Evolutionary conservation across 106 monocot genomes (phyloP).

Genomic region (Phalaenopsis aphrodite): DNA sequence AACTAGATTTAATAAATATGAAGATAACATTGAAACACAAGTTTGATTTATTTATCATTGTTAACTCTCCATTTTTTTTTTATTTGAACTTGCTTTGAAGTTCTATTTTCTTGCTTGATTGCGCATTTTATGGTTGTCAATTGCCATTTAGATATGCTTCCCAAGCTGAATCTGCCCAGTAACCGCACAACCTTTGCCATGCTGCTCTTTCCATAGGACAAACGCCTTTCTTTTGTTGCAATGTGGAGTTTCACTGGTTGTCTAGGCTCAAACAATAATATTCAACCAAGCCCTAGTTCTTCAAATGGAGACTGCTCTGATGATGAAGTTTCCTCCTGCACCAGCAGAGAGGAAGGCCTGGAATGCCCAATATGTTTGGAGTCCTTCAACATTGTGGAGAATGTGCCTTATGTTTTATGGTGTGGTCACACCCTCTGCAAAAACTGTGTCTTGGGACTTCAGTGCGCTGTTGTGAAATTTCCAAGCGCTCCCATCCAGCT

Average conservation of each 20-base stretch:
- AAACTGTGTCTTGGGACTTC: conserved; percentile 24
- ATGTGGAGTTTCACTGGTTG: conserved; percentile 34
- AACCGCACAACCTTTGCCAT: background rate
- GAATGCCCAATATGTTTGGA: conserved; percentile 33
- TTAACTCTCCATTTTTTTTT: background rate
- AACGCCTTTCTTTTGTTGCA: background rate
- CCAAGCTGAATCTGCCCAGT: background rate
- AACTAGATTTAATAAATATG: no score
- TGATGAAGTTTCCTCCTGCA: conserved; percentile 45
- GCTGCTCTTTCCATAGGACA: background rate
- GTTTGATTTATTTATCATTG: background rate
- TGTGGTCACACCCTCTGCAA: conserved; percentile 36
- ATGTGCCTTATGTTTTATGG: conserved; percentile 30
- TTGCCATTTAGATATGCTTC: conserved; percentile 1
- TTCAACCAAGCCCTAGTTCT: conserved; percentile 8
- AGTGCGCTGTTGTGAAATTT: conserved; percentile 25
- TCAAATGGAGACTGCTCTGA: conserved; percentile 36
- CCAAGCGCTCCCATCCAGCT: conserved; percentile 22
- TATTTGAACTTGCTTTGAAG: background rate
- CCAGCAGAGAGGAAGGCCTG: conserved; percentile 42
- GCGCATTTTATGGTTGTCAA: background rate
- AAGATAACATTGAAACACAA: no score
- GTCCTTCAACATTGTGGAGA: conserved; percentile 29
- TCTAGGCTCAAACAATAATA: background rate
- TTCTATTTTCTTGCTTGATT: background rate